These are phyloP conservation scores for Trichoderma oligosporum DNA, from an alignment of 2,329 filamentous ascomycete species.

Conservation along the genomic window DNA sequence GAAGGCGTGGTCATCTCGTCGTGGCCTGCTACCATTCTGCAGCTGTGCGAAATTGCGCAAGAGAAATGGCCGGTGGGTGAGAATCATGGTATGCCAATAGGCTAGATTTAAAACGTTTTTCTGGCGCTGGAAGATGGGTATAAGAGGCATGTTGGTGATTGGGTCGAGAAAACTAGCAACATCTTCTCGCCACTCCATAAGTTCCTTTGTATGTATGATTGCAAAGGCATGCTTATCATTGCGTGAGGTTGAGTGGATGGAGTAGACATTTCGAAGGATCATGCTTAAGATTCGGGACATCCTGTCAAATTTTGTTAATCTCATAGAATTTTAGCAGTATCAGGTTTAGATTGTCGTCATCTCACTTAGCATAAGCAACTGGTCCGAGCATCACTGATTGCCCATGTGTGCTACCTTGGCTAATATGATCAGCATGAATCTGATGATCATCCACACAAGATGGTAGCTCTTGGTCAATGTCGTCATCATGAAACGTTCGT, in stretches of 20 bases:
- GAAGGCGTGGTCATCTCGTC: slow-evolving; percentile 7
- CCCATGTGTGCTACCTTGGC: slow-evolving; percentile 1
- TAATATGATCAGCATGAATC: slow-evolving; percentile 9
- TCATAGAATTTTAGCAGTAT: neutral
- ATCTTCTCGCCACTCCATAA: slow-evolving; percentile 5
- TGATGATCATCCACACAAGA: slow-evolving; percentile 5
- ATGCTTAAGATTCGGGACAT: slow-evolving; percentile 13
- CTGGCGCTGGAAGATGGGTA: slow-evolving; percentile 14
- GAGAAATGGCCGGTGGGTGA: slow-evolving; percentile 9
- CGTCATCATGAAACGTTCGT: slow-evolving; percentile 13
- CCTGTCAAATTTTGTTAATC: neutral
- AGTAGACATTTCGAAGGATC: slow-evolving; percentile 15
- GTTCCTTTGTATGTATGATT: slow-evolving; percentile 10
- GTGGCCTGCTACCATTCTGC: slow-evolving; percentile 8
- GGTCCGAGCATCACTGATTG: slow-evolving; percentile 7
- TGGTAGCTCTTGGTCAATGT: slow-evolving; percentile 9
- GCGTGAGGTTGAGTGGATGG: slow-evolving; percentile 10
- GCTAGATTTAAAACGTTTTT: slow-evolving; percentile 11
- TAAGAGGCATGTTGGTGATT: slow-evolving; percentile 5
- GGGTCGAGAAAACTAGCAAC: slow-evolving; percentile 8
- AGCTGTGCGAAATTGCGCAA: slow-evolving; percentile 10
- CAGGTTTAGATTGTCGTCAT: neutral
- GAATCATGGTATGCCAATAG: slow-evolving; percentile 13
- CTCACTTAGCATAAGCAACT: slow-evolving; percentile 12
- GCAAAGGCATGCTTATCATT: slow-evolving; percentile 11